These are phyloP conservation scores for Paramecium tetraurelia DNA, from an alignment of 73 alveolate genomes.

Conservation along the genomic window DNA sequence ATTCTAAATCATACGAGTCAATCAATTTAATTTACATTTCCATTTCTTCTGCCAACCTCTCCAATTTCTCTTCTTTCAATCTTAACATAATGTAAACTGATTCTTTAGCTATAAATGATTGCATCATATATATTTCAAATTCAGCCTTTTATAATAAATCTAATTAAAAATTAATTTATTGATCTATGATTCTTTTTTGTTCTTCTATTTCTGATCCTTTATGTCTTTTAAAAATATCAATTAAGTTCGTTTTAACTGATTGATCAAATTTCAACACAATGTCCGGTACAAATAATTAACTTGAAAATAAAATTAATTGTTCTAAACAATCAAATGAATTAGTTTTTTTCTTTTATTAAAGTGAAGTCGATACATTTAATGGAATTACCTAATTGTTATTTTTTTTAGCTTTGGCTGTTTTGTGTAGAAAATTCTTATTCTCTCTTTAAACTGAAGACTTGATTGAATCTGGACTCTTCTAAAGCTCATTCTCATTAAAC, in stretches of 20 bases:
- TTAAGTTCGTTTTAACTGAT: not conserved
- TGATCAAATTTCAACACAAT: not conserved
- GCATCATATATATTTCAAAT: slow-evolving; percentile 40
- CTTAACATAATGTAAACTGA: slow-evolving; percentile 34
- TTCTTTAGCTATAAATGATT: not conserved
- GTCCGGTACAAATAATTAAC: slow-evolving; percentile 43
- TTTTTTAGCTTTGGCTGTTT: not conserved
- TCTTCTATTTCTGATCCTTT: not conserved
- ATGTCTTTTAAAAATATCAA: not conserved
- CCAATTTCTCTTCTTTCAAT: slow-evolving; percentile 1
- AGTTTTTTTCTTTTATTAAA: not conserved
- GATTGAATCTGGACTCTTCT: not conserved
- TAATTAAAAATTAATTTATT: slow-evolving; percentile 38
- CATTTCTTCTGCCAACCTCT: slow-evolving; percentile 30
- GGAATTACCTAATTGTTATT: not conserved
- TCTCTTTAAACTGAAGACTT: not conserved
- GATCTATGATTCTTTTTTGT: not conserved
- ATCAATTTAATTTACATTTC: slow-evolving; percentile 49
- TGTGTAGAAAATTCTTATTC: not conserved
- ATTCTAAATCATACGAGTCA: slow-evolving; percentile 63
- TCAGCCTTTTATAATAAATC: not conserved
- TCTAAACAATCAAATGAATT: not conserved
- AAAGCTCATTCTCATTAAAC: not conserved
- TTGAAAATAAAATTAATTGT: not conserved
- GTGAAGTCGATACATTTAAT: not conserved